These are phyloP conservation scores for Yarrowia divulgata DNA, from an alignment of 805 yeast species.

Conservation along the genomic window DNA sequence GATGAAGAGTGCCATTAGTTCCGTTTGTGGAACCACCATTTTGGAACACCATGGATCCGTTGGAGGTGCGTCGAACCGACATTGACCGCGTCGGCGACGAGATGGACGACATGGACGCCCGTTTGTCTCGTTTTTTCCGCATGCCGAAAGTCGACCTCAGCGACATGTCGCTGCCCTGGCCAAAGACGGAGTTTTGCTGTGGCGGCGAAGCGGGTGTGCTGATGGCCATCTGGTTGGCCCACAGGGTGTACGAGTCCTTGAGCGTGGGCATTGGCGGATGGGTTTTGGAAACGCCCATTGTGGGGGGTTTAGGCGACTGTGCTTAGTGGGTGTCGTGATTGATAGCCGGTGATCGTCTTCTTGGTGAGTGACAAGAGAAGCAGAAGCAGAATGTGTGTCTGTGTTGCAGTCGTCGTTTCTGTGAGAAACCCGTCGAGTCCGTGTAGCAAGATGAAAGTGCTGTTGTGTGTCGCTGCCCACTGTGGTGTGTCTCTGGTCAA, in stretches of 20 bases:
- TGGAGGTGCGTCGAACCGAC: background rate
- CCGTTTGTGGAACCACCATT: background rate
- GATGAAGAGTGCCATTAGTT: conserved; percentile 6
- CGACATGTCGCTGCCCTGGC: conserved; percentile 8
- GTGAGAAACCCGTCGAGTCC: too few species aligned
- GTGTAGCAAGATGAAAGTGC: too few species aligned
- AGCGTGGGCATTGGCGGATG: conserved; percentile 30
- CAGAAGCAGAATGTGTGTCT: background rate
- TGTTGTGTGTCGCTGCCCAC: too few species aligned
- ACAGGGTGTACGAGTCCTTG: conserved; percentile 28
- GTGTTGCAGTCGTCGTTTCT: too few species aligned
- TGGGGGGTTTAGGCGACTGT: background rate
- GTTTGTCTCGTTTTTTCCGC: conserved; percentile 20
- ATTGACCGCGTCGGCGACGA: conserved; percentile 14
- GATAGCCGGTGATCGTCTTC: background rate
- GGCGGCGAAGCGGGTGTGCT: conserved; percentile 28
- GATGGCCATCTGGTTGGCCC: conserved; percentile 36
- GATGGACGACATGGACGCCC: conserved; percentile 17
- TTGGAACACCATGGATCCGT: background rate
- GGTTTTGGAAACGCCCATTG: background rate
- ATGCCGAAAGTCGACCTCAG: background rate
- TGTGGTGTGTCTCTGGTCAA: too few species aligned
- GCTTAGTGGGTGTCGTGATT: background rate
- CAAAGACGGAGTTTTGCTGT: conserved; percentile 9
- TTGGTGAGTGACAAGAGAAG: too few species aligned